Evolutionary conservation across 2,329 filamentous ascomycete species (phyloP), one percentile per base, ranked within the genome.

Genomic region (Claviceps sp.): DNA sequence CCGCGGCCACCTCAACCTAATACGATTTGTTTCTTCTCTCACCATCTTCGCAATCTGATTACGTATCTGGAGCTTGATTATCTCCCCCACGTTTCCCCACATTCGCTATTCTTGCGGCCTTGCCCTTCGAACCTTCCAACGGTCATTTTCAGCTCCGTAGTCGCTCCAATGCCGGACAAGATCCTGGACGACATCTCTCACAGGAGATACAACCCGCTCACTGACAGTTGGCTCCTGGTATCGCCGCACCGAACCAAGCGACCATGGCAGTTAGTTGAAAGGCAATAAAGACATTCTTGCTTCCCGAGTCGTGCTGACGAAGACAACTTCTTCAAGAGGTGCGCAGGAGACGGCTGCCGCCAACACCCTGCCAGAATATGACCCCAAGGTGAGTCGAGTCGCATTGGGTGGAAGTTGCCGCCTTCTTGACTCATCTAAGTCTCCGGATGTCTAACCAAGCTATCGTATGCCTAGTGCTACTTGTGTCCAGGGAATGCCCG

Each of bases 121-220:
- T 3, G 11, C 11, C 20, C 23, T 45, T n/a, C 29, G 14, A 20
- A 45, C 22, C 22, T n/a, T 43, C 5, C 38, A 36, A 17, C 38
- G 3, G 16, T 17, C 8, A 20, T n/a, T 39, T 11, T 11, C 20
- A 45, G 17, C 46, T 26, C 16, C 22, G 16, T 37, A 37, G n/a
- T 53, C 54, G 34, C 11, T 23, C 16, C 49, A 58, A 90, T 89
- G 85, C 78, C 80, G 8, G 83, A 86, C 63, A 76, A 80, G 57
- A 82, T 91, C 48, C 82, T 98, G 49, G 83, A 97, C 74, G 91
- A 98, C 67, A 97, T 98, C 62, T 95, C 93, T 43, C 93, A 98
- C 66, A 79, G 93, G 61, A 85, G 93, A 66, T 97, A 86, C 68
- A 98, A 98, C 66, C 87, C 88, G 50, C 76, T 98, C 55, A 85